phyloP scores from a whole-genome alignment of 257 asterid species.

The Lycium ferocissimum region DNA sequence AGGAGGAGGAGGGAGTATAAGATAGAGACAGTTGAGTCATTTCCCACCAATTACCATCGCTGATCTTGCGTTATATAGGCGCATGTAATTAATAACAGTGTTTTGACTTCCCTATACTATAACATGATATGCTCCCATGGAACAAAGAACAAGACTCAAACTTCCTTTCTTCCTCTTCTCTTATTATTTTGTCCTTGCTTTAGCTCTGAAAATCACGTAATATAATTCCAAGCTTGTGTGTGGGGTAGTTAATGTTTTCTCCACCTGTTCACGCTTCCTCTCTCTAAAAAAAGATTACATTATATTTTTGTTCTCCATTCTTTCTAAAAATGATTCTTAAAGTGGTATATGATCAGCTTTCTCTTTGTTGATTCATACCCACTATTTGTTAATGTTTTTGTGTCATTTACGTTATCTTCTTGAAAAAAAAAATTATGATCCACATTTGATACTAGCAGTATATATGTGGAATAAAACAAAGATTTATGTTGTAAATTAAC shows the following conservation, averaged over 20 bases:
- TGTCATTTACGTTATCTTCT: background rate
- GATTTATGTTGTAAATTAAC: background rate
- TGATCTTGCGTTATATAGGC: no score
- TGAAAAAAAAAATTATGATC: background rate
- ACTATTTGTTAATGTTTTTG: background rate
- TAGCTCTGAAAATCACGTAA: conserved; percentile 22
- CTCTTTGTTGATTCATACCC: no score
- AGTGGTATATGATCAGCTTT: no score
- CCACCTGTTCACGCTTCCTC: conserved; percentile 44
- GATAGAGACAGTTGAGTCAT: no score
- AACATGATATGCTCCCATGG: no score
- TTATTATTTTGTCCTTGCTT: no score
- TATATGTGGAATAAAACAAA: no score
- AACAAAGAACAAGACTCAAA: background rate
- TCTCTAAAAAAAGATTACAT: conserved; percentile 30
- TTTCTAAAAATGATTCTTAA: no score
- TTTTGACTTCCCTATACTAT: no score
- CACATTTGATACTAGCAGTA: background rate
- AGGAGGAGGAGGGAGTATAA: no score
- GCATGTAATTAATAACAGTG: no score
- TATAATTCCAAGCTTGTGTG: background rate
- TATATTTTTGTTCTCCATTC: conserved; percentile 23
- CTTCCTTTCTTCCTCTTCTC: background rate
- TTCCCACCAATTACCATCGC: no score
- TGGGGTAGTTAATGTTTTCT: conserved; percentile 35